These are phyloP conservation scores for Clitoria ternatea DNA, from an alignment of 306 rosid genomes.

Conservation along the genomic window DNA sequence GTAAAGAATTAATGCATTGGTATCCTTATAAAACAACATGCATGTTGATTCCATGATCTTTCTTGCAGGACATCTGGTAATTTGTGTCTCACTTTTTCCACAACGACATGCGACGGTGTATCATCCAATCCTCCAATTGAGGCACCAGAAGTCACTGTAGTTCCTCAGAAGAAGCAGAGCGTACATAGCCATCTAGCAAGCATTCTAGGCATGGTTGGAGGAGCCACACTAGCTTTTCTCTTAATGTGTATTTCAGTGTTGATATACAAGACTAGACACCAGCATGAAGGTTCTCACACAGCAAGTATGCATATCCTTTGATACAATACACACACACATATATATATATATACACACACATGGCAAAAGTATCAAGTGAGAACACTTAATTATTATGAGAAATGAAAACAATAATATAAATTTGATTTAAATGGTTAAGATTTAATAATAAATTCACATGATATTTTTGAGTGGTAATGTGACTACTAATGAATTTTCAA, in stretches of 20 bases:
- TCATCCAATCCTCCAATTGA: constrained; percentile 61
- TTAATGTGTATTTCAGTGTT: constrained; percentile 36
- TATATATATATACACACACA: too few relatives aligned
- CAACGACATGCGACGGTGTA: constrained; percentile 52
- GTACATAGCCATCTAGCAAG: constrained; percentile 39
- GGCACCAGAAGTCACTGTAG: constrained; percentile 68
- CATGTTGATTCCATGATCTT: constrained; percentile 18
- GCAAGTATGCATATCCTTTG: constrained; percentile 45
- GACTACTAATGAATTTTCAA: too few relatives aligned
- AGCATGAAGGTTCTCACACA: constrained; percentile 39
- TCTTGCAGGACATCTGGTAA: constrained; percentile 79
- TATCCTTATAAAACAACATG: neutral
- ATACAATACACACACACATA: neutral
- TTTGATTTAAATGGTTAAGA: too few relatives aligned
- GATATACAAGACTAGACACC: constrained; percentile 44
- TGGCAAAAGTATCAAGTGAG: too few relatives aligned
- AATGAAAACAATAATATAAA: too few relatives aligned
- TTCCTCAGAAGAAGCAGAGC: constrained; percentile 43
- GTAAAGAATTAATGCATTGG: constrained; percentile 29
- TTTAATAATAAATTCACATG: too few relatives aligned
- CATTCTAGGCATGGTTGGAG: constrained; percentile 52
- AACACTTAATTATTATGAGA: too few relatives aligned
- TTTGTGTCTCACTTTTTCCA: constrained; percentile 67
- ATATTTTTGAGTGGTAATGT: too few relatives aligned
- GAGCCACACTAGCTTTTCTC: constrained; percentile 46